Percentiles rank a stretch among this genome's conserved stretches.
These are phyloP conservation scores for Eucalyptus curtisii DNA, from an alignment of 345 rosid species.

Conservation along the genomic window DNA sequence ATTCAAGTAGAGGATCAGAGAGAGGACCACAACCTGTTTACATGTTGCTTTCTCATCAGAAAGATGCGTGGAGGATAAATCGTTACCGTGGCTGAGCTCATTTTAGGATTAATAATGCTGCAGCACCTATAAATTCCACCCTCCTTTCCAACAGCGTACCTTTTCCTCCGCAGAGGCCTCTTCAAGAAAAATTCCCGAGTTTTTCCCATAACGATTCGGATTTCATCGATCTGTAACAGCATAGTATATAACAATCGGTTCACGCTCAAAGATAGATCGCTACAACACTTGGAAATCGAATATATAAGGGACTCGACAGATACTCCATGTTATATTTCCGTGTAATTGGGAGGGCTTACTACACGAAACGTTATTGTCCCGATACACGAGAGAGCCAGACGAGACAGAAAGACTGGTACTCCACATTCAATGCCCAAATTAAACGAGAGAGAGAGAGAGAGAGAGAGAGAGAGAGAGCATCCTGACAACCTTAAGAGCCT, in stretches of 20 bases:
- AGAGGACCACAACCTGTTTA: not conserved
- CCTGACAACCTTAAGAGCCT: not conserved
- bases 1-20: not conserved
- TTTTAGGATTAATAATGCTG: not conserved
- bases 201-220: not conserved
- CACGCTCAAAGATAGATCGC: not conserved
- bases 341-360: not conserved
- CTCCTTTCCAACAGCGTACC: not conserved
- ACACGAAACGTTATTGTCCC: not conserved
- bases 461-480: not conserved
- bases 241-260: not conserved
- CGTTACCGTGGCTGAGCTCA: not conserved
- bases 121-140: not conserved
- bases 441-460: not conserved
- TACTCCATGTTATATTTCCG: not conserved
- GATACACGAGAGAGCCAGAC: not conserved
- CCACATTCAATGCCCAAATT: not conserved
- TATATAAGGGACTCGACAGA: not conserved
- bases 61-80: not conserved
- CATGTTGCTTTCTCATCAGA: not conserved
- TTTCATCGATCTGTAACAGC: not conserved
- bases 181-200: not conserved
- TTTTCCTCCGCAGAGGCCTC: not conserved
- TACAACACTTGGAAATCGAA: not conserved
- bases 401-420: not conserved